Percentiles rank a stretch among this genome's conserved stretches.
phyloP scores from a whole-genome alignment of 2,329 filamentous ascomycete genomes.

The Diaporthe helianthi region DNA sequence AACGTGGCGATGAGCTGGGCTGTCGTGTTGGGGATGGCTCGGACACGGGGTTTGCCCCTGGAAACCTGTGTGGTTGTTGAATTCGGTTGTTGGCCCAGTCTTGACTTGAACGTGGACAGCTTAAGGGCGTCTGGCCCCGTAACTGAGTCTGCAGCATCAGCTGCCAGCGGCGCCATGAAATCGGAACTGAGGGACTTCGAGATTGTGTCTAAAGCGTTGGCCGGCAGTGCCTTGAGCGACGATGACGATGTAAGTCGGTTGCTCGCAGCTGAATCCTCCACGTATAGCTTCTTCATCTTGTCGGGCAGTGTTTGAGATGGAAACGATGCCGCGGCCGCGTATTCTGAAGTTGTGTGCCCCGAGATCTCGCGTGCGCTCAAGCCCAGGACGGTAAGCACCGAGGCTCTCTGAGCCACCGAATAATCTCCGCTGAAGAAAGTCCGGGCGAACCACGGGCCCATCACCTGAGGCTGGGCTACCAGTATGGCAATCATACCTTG shows the following conservation, averaged over 20 bases:
- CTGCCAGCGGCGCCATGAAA: conserved; percentile 83
- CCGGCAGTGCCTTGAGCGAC: conserved; percentile 58
- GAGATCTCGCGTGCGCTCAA: conserved; percentile 84
- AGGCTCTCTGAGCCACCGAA: conserved; percentile 82
- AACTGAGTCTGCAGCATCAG: conserved; percentile 78
- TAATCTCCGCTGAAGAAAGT: conserved; percentile 93
- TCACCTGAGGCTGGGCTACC: conserved; percentile 74
- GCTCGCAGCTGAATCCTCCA: conserved; percentile 44
- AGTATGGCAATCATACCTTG: conserved; percentile 85
- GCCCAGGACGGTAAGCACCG: conserved; percentile 82
- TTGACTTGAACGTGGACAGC: conserved; percentile 85
- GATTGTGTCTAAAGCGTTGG: conserved; percentile 71
- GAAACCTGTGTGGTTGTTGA: conserved; percentile 50
- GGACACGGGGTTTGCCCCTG: conserved; percentile 48
- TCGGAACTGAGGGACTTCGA: conserved; percentile 70
- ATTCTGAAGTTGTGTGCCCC: conserved; percentile 69
- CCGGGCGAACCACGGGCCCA: conserved; percentile 84
- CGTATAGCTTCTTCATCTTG: conserved; percentile 76
- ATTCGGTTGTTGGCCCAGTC: conserved; percentile 67
- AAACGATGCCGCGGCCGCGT: conserved; percentile 64
- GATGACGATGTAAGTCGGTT: conserved; percentile 41
- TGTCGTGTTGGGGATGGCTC: conserved; percentile 76
- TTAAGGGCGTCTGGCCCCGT: conserved; percentile 87
- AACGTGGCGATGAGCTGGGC: conserved; percentile 75
- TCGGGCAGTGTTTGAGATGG: conserved; percentile 81